These are phyloP conservation scores for Lagenidium sp. DNA, from an alignment of 352 stramenopile species.

Conservation along the genomic window DNA sequence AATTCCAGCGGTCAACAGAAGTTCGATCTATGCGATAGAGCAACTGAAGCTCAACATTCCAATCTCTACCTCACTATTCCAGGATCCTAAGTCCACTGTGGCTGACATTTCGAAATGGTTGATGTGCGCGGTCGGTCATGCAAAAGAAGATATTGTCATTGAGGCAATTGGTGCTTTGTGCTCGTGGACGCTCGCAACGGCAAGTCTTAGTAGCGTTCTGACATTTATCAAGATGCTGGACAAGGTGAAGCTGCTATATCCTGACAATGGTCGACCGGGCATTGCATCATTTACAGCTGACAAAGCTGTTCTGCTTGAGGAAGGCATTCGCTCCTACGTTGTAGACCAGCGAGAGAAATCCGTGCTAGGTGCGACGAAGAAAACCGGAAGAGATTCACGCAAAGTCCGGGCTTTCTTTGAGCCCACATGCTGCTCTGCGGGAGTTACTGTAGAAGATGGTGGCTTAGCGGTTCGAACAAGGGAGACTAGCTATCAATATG, in stretches of 20 bases:
- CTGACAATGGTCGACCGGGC: not conserved
- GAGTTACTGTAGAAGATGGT: constrained; percentile 70
- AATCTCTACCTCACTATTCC: constrained; percentile 42
- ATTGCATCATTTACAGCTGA: constrained; percentile 33
- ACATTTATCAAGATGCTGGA: constrained; percentile 68
- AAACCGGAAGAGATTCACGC: constrained; percentile 43
- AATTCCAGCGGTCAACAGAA: constrained; percentile 52
- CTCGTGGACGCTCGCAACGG: constrained; percentile 69
- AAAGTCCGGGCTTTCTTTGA: constrained; percentile 77
- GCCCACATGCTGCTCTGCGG: constrained; percentile 61
- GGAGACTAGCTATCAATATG: constrained; percentile 86
- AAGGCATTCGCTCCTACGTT: constrained; percentile 38
- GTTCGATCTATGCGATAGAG: constrained; percentile 58
- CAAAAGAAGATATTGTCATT: constrained; percentile 40
- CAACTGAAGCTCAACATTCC: constrained; percentile 51
- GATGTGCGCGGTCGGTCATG: constrained; percentile 27
- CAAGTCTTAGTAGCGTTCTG: constrained; percentile 59
- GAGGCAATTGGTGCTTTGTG: constrained; percentile 58
- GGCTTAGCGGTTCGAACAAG: constrained; percentile 65
- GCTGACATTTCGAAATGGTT: constrained; percentile 60
- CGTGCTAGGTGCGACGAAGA: constrained; percentile 24
- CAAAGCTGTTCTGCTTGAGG: constrained; percentile 28
- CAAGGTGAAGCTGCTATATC: constrained; percentile 14
- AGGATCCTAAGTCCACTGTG: constrained; percentile 45
- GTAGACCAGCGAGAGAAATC: constrained; percentile 27